Evolutionary conservation across 208 protist genomes (phyloP), one percentile per base, ranked within the genome.

Genomic region (Leishmania braziliensis): DNA sequence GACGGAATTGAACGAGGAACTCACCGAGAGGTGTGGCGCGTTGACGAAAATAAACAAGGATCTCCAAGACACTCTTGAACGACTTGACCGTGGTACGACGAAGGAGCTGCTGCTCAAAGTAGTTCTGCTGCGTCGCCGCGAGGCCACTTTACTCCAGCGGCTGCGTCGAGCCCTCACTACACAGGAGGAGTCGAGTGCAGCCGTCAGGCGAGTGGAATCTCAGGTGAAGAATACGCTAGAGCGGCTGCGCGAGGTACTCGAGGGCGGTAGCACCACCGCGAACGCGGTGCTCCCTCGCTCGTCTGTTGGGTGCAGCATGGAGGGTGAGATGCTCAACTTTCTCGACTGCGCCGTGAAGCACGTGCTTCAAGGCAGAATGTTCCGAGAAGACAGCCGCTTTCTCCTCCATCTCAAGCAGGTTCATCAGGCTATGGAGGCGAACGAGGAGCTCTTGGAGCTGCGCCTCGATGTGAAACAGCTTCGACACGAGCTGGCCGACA

Each of bases 81-180:
- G 82, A 29, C 68, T 90, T 2, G 88, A 95, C 43, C 68, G 75
- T 16, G 81, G 83, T 6, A 86, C 79, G 29, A 88, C 85, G 8
- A 80, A 88, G 60, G 91, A 96, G 86, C 79, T 95, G 54, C 68
- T 96, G 66, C 93, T 96, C 54, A 96, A 96, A 66, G 91, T 98
- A 50, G 92, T 98, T 63, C 74, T 96, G 9, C 83, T 98, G 71
- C 88, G 95, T 50, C 90, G 91, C 26, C 90, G 95, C 60, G 95
- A 98, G 77, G 88, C 87, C 3, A 94, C 89, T 58, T 88, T 98
- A 14, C 82, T 96, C 12, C 88, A 95, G 70, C 90, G 93, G n/a
- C 79, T 98, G 73, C 95, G 93, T 14, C 86, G 91, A 66, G 91
- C 88, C 1, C 78, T 90, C 62, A 84, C 84, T 26, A 81, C 88